These are phyloP conservation scores for Ceratocystis harringtonii DNA, from an alignment of 2,329 filamentous ascomycete genomes.

Conservation along the genomic window DNA sequence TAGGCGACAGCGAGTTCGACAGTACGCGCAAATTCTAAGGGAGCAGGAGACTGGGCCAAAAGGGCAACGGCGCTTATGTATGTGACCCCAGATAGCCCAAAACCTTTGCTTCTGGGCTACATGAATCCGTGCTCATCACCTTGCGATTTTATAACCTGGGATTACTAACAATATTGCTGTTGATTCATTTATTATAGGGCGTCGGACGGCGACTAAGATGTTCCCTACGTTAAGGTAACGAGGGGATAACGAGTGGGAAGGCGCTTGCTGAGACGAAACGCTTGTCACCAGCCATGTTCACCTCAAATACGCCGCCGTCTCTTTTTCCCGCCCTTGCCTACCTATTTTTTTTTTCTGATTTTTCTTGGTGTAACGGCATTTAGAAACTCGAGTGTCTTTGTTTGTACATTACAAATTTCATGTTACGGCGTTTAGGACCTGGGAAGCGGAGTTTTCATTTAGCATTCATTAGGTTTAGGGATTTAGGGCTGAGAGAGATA, in stretches of 20 bases:
- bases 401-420: not conserved
- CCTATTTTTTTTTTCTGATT: not conserved
- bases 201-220: conserved; percentile 29
- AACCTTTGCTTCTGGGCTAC: not conserved
- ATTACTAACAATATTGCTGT: not conserved
- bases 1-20: conserved; percentile 30
- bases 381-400: not conserved
- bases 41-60: conserved; percentile 24
- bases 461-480: too few species aligned
- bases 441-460: too few species aligned
- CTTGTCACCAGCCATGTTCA: not conserved
- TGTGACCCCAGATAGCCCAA: conserved; percentile 20
- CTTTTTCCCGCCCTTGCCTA: not conserved
- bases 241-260: conserved; percentile 13
- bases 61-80: conserved; percentile 27
- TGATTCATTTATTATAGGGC: conserved; percentile 24
- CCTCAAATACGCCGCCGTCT: not conserved
- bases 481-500: too few species aligned
- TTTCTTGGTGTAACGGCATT: not conserved
- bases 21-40: conserved; percentile 31
- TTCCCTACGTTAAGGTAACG: conserved; percentile 27
- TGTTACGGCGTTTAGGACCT: not conserved
- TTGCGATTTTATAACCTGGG: not conserved
- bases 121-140: not conserved
- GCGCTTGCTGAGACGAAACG: not conserved